Evolutionary conservation across 306 rosid species (phyloP).

Genomic region (Coriaria nepalensis): DNA sequence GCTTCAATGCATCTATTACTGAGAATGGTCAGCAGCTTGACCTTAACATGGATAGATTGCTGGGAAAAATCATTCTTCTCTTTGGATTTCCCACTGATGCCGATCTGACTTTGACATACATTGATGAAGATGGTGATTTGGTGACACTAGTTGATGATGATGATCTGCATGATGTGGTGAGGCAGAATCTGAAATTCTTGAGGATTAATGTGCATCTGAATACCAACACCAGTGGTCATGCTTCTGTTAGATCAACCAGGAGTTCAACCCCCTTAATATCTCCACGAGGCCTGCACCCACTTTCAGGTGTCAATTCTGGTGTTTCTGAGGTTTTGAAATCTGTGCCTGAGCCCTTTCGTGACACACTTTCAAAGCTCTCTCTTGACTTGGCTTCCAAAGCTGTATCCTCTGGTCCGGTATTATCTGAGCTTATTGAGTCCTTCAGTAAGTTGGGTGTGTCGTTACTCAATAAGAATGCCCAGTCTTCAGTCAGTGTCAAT

Average conservation of each 20-base stretch:
- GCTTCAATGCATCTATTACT: conserved; percentile 44
- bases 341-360: conserved; percentile 39
- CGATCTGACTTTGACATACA: conserved; percentile 41
- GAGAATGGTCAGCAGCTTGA: conserved; percentile 35
- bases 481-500: conserved; percentile 22
- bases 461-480: conserved; percentile 16
- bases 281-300: conserved; percentile 13
- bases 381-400: conserved; percentile 28
- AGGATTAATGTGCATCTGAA: conserved; percentile 45
- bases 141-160: conserved; percentile 69
- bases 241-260: conserved; percentile 36
- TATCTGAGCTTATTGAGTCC: conserved; percentile 30
- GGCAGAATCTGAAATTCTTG: conserved; percentile 56
- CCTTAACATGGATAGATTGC: conserved; percentile 56
- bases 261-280: conserved; percentile 39
- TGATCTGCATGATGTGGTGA: conserved; percentile 65
- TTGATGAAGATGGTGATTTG: conserved; percentile 86
- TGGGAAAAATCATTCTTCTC: conserved; percentile 36
- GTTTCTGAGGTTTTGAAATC: conserved; percentile 30
- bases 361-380: conserved; percentile 23
- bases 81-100: conserved; percentile 40
- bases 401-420: conserved; percentile 30
- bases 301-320: conserved; percentile 3
- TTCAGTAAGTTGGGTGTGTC: conserved; percentile 25
- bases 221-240: conserved; percentile 18